Conservation (phyloP, 2,329 filamentous ascomycete genomes). For the Amauroascus niger region DNA sequence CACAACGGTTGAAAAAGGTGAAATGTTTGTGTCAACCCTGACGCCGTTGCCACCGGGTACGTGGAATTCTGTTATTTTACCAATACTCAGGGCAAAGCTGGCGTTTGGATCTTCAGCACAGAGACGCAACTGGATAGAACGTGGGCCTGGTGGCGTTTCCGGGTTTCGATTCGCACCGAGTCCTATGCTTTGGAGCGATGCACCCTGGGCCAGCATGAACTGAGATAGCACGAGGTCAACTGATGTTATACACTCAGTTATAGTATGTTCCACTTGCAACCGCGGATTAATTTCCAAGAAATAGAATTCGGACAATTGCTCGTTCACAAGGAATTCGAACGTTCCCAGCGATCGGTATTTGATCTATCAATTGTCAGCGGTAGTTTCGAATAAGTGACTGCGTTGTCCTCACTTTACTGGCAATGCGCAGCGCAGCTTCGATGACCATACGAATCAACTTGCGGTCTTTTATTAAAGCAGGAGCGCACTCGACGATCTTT, state of each 20-base stretch:
- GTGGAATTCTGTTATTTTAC: conserved; percentile 46
- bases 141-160: conserved; percentile 28
- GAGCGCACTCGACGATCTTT: conserved; percentile 52
- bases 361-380: conserved; percentile 28
- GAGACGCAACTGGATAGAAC: conserved; percentile 49
- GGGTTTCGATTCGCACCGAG: conserved; percentile 26
- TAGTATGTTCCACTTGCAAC: conserved; percentile 53
- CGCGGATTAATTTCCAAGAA: conserved; percentile 54
- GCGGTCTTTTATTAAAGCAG: conserved; percentile 42
- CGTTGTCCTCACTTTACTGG: conserved; percentile 32
- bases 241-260: conserved; percentile 48
- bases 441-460: conserved; percentile 42
- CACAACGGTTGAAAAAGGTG: conserved; percentile 34
- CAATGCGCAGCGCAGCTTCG: conserved; percentile 46
- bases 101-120: conserved; percentile 48
- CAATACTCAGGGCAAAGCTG: conserved; percentile 50
- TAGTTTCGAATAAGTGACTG: background rate
- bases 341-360: conserved; percentile 52
- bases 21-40: conserved; percentile 48
- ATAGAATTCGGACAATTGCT: conserved; percentile 42
- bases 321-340: conserved; percentile 54
- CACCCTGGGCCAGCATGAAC: conserved; percentile 46
- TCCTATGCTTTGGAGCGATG: conserved; percentile 31
- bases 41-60: conserved; percentile 51
- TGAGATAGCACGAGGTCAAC: conserved; percentile 49